Evolutionary conservation across 306 rosid genomes (phyloP).

Genomic region (Sphenostylis stenocarpa): DNA sequence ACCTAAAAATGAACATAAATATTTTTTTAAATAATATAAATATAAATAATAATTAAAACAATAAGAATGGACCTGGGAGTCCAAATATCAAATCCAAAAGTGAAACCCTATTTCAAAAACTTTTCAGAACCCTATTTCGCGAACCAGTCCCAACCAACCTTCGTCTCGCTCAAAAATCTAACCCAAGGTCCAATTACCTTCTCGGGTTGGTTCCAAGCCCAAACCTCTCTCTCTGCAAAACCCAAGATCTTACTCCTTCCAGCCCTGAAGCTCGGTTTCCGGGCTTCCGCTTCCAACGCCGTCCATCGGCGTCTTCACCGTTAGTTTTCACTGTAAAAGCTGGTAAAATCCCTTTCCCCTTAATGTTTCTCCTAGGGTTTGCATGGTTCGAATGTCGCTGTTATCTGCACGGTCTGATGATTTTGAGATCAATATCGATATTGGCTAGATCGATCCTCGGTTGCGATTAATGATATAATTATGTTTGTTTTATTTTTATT

Average conservation of each 20-base stretch:
- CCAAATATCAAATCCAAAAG: neutral
- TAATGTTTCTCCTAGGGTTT: neutral
- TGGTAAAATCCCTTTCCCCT: neutral
- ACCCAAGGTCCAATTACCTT: slow-evolving; percentile 4
- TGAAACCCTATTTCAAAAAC: neutral
- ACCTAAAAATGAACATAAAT: neutral
- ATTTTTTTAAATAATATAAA: neutral
- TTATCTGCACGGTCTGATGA: neutral
- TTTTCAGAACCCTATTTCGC: neutral
- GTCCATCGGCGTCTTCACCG: neutral
- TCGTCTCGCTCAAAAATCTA: neutral
- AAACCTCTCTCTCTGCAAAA: neutral
- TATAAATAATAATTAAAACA: neutral
- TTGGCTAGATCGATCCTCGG: neutral
- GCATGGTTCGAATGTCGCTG: neutral
- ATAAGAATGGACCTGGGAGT: neutral
- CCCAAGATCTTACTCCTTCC: neutral
- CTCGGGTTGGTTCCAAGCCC: slow-evolving; percentile 5
- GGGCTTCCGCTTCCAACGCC: slow-evolving; percentile 1
- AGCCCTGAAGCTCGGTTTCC: neutral
- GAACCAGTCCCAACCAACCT: neutral
- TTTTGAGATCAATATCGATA: neutral
- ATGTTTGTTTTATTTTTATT: neutral
- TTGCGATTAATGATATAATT: neutral
- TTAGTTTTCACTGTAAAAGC: neutral